phyloP scores from a whole-genome alignment of 1,284 basidiomycete genomes.

The Rhodotorula sp. region DNA sequence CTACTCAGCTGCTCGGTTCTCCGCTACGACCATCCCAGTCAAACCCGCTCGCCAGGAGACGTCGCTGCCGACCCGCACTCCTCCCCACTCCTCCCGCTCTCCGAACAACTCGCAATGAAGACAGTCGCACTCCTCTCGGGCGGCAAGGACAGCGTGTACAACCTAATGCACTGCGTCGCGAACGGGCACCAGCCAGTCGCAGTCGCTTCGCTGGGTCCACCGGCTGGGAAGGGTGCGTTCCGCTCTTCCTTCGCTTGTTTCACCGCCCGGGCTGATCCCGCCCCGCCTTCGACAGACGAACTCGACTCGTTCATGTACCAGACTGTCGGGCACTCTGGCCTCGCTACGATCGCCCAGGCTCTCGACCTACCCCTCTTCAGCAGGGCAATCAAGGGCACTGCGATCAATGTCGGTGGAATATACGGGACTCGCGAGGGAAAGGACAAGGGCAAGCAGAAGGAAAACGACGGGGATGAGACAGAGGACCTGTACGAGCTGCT shows the following conservation, averaged over 20 bases:
- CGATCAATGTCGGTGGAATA: constrained; percentile 76
- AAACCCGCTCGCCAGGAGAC: no score
- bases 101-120: constrained; percentile 61
- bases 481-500: constrained; percentile 88
- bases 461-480: constrained; percentile 76
- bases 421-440: constrained; percentile 62
- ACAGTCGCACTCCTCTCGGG: constrained; percentile 93
- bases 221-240: constrained; percentile 71
- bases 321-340: constrained; percentile 92
- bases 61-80: background rate
- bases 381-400: constrained; percentile 71
- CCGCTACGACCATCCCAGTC: no score
- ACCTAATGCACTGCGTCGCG: constrained; percentile 79
- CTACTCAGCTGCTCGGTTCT: no score
- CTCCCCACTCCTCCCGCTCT: background rate
- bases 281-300: constrained; percentile 68
- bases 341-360: constrained; percentile 80
- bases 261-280: background rate
- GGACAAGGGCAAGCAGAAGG: background rate
- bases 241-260: background rate
- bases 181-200: constrained; percentile 88
- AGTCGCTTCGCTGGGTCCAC: constrained; percentile 82
- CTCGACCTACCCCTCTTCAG: constrained; percentile 84
- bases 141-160: constrained; percentile 98
- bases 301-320: constrained; percentile 99